Evolutionary conservation across 2,329 filamentous ascomycete genomes (phyloP), one percentile per base, ranked within the genome.

Genomic region (Colletotrichum tropicale): DNA sequence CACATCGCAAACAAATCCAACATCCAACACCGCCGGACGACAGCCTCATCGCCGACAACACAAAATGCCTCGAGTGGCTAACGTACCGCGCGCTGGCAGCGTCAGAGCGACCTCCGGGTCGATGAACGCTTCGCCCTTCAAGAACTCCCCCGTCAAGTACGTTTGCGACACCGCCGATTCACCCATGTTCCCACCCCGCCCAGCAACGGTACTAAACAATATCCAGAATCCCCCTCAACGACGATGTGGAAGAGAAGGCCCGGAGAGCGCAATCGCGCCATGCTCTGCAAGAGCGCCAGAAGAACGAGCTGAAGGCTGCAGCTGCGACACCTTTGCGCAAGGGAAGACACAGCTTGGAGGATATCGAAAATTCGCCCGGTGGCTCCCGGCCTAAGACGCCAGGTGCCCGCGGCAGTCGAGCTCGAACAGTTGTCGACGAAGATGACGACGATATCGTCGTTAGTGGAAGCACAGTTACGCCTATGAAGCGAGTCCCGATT

Each of bases 401-500:
- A 58, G 86, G 84, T 56, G 79, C 81, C 66, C 78, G 83, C 56
- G 82, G 81, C 18, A 79, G 79, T 28, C 80, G 80, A 71, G 85
- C 85, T 60, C 80, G 81, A 72, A 79, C 81, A 61, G 77, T 82
- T 15, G 86, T 87, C 77, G 89, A 88, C 69, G 90, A 88, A 62
- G 89, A 91, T 78, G 89, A 92, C 78, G 91, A 92, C 43, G 88
- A 92, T 75, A 87, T 93, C 77, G 90, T 92, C 80, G 93, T 95
- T 61, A 92, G 91, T 74, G 94, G 94, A 36, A 92, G 89, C 77
- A 95, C 94, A 48, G 94, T 98, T 70, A 98, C 97, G 75, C 97
- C 96, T 70, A 96, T 98, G 94, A 98, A 98, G 89, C 94, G 96
- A 76, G 95, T 98, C 32, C 97, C 97, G 2, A 94, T 99, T 80